These are phyloP conservation scores for Ustilago hordei DNA, from an alignment of 1,284 basidiomycete genomes.

Conservation along the genomic window DNA sequence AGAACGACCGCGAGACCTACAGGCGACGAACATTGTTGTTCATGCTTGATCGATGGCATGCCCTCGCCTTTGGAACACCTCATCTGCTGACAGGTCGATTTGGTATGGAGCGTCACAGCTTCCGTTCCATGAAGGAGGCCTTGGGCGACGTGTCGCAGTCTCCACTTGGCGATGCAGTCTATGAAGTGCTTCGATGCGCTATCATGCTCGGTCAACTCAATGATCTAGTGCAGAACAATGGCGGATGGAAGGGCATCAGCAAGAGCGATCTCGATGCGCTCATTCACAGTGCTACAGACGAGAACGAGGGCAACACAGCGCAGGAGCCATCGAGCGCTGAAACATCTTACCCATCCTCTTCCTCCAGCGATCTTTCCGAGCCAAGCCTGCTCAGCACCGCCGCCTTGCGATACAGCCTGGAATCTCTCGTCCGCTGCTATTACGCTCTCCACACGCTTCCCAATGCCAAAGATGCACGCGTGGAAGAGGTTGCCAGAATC, in stretches of 20 bases:
- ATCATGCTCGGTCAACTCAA: slow-evolving; percentile 52
- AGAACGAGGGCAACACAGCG: slow-evolving; percentile 18
- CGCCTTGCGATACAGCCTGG: slow-evolving; percentile 42
- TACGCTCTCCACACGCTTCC: slow-evolving; percentile 45
- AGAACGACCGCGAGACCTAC: slow-evolving; percentile 36
- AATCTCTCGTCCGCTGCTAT: slow-evolving; percentile 36
- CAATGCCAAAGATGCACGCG: slow-evolving; percentile 23
- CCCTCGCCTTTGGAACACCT: slow-evolving; percentile 45
- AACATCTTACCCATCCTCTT: not conserved
- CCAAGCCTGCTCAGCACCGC: slow-evolving; percentile 19
- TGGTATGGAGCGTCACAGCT: slow-evolving; percentile 43
- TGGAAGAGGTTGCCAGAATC: slow-evolving; percentile 33
- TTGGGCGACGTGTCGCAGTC: slow-evolving; percentile 32
- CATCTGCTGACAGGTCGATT: slow-evolving; percentile 42
- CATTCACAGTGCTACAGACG: slow-evolving; percentile 41
- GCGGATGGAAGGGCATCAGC: slow-evolving; percentile 47
- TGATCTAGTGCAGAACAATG: slow-evolving; percentile 43
- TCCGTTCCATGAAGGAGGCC: slow-evolving; percentile 43
- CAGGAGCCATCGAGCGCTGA: slow-evolving; percentile 5
- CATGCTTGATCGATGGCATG: slow-evolving; percentile 58
- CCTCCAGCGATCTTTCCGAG: slow-evolving; percentile 6
- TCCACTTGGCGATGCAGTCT: slow-evolving; percentile 32
- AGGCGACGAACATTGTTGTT: slow-evolving; percentile 43
- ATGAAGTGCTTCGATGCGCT: slow-evolving; percentile 47
- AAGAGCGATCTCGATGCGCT: slow-evolving; percentile 49